Evolutionary conservation across 306 rosid genomes (phyloP).

Genomic region (Morella rubra): DNA sequence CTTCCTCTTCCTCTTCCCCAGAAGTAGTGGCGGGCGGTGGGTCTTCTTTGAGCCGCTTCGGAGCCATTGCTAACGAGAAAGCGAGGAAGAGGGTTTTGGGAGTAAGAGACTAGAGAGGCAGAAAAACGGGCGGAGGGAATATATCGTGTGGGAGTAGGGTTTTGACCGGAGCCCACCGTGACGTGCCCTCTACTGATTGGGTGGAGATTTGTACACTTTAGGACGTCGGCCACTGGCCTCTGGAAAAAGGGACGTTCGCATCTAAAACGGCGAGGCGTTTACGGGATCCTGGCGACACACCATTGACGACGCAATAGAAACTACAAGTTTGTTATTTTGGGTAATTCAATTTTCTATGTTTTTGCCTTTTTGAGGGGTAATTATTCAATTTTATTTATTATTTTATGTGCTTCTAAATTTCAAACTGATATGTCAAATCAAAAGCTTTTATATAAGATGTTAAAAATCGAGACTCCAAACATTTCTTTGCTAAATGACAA

Average conservation of each 20-base stretch:
- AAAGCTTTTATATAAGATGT: no score
- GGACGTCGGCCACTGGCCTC: no score
- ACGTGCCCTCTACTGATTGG: not conserved
- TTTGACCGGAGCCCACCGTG: not conserved
- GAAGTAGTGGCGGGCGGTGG: conserved; percentile 31
- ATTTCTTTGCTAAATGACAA: no score
- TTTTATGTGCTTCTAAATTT: no score
- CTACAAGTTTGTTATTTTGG: not conserved
- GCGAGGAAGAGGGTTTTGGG: not conserved
- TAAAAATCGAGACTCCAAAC: no score
- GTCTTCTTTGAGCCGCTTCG: conserved; percentile 35
- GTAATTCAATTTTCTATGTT: no score
- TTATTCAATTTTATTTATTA: no score
- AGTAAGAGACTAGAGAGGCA: not conserved
- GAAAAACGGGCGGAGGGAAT: not conserved
- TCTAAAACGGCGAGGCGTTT: not conserved
- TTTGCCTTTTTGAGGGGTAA: no score
- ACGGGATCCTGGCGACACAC: not conserved
- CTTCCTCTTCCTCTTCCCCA: conserved; percentile 29
- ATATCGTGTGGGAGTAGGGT: conserved; percentile 10
- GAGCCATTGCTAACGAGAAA: conserved; percentile 27
- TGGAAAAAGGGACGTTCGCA: no score
- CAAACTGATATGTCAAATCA: no score
- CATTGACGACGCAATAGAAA: no score
- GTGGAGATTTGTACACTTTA: no score